Evolutionary conservation across 108 stramenopile genomes (phyloP), one percentile per base, ranked within the genome.

Genomic region (Hondaea fermentalgiana): DNA sequence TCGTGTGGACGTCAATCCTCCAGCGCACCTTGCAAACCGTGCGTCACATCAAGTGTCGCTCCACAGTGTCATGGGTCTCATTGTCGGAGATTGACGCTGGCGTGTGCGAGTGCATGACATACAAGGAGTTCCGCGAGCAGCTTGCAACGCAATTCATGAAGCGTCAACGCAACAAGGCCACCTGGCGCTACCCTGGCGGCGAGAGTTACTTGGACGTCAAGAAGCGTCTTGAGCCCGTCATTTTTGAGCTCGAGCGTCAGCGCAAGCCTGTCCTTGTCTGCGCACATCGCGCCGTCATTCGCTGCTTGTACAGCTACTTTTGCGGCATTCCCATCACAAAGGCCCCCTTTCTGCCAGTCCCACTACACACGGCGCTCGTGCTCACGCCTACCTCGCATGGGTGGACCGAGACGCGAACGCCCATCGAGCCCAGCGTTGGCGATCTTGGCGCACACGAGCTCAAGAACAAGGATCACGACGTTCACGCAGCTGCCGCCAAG

Each of bases 131-230:
- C 42, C 72, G 88, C 19, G 89, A 72, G 45, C 44, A 83, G 44
- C 83, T 89, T 53, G 88, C 91, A n/a, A 88, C 83, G 5, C 88
- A 91, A 72, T 91, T 60, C 51, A 49, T 49, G 49, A 43, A 72
- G 21, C 87, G 91, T n/a, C 69, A 90, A 19, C 44, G 89, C 59
- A 90, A 92, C 88, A 92, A 92, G 88, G 60, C 90, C 57, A 88
- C 88, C 12, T 92, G 89, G 58, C 83, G 93, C 5, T 94, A 94
- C 88, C 94, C 94, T 17, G 87, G 94, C 19, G 97, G 98, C 14
- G 99, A 99, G 94, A 96, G 95, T 8, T 99, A 99, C 93, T 95
- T 99, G 96, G 99, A 99, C 91, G 96, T 99, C 58, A 99, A 98
- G n/a, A 92, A 96, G 88, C 93, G 99, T 57, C 93, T 99, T 72